These are phyloP conservation scores for Spathaspora gorwiae DNA, from an alignment of 805 yeast species.

Conservation along the genomic window DNA sequence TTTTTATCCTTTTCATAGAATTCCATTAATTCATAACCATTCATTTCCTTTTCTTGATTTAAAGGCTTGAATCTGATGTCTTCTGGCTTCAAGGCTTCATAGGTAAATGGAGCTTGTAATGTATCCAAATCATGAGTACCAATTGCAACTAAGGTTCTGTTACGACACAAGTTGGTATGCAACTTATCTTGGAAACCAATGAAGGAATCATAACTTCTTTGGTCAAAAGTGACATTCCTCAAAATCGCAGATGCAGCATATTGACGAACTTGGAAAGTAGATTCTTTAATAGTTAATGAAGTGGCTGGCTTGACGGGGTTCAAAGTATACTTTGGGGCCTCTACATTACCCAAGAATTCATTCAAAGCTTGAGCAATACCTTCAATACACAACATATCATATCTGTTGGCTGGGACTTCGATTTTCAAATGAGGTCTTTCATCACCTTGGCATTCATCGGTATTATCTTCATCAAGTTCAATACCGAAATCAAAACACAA, in stretches of 20 bases:
- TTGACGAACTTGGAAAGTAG: slow-evolving; percentile 76
- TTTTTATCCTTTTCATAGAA: slow-evolving; percentile 89
- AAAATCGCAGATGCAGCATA: slow-evolving; percentile 94
- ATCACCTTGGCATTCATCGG: slow-evolving; percentile 63
- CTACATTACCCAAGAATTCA: slow-evolving; percentile 71
- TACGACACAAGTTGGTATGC: slow-evolving; percentile 93
- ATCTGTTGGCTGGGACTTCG: slow-evolving; percentile 97
- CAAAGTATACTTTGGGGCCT: slow-evolving; percentile 64
- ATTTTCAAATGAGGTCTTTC: slow-evolving; percentile 96
- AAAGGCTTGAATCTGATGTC: slow-evolving; percentile 73
- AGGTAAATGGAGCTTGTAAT: slow-evolving; percentile 76
- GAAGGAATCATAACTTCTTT: slow-evolving; percentile 87
- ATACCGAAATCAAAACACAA: slow-evolving; percentile 96
- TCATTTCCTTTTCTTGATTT: slow-evolving; percentile 64
- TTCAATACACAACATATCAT: slow-evolving; percentile 96
- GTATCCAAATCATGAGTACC: slow-evolving; percentile 95
- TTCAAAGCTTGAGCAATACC: slow-evolving; percentile 95
- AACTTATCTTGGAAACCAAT: slow-evolving; percentile 94
- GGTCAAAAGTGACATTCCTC: slow-evolving; percentile 76
- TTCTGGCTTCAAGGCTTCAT: slow-evolving; percentile 76
- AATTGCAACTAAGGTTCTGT: slow-evolving; percentile 95
- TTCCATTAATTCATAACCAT: slow-evolving; percentile 77
- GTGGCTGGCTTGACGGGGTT: slow-evolving; percentile 56
- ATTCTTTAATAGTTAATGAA: slow-evolving; percentile 67
- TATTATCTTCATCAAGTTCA: slow-evolving; percentile 96